Percentiles rank a stretch among this genome's conserved stretches.
Conservation (phyloP, 371 early-diverging fungal species). For the Capillidium rhysosporum region DNA sequence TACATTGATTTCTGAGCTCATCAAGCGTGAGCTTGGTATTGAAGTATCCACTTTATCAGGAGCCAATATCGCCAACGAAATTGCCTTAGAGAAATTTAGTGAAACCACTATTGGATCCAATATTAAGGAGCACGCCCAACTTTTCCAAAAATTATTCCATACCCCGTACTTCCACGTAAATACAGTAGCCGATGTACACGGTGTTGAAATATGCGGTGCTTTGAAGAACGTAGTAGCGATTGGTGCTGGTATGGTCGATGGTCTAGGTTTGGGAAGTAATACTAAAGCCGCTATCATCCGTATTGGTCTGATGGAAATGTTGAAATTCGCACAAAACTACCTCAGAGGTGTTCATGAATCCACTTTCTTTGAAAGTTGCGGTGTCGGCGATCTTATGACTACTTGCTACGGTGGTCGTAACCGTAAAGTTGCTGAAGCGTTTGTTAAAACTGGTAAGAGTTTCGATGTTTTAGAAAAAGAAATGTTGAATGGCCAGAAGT, state of each 20-base stretch:
- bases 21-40: constrained; percentile 55
- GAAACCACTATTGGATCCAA: constrained; percentile 88
- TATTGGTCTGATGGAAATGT: constrained; percentile 91
- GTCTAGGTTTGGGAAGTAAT: constrained; percentile 60
- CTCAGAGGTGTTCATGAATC: constrained; percentile 56
- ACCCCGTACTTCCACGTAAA: constrained; percentile 73
- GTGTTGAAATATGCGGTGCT: constrained; percentile 95
- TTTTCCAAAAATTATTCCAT: constrained; percentile 65
- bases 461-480: constrained; percentile 79
- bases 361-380: constrained; percentile 95
- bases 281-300: constrained; percentile 95
- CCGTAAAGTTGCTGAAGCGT: constrained; percentile 80
- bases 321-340: constrained; percentile 69
- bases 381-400: constrained; percentile 81
- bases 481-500: constrained; percentile 89
- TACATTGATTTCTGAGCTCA: constrained; percentile 69
- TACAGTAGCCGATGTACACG: constrained; percentile 66
- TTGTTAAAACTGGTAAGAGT: constrained; percentile 68
- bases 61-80: constrained; percentile 97
- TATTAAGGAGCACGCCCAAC: constrained; percentile 23
- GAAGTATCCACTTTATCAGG: constrained; percentile 83
- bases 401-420: constrained; percentile 96
- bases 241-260: constrained; percentile 93
- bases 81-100: constrained; percentile 83
- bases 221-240: constrained; percentile 98